phyloP scores from a whole-genome alignment of 441 rosid genomes.

The Gossypium laxum region DNA sequence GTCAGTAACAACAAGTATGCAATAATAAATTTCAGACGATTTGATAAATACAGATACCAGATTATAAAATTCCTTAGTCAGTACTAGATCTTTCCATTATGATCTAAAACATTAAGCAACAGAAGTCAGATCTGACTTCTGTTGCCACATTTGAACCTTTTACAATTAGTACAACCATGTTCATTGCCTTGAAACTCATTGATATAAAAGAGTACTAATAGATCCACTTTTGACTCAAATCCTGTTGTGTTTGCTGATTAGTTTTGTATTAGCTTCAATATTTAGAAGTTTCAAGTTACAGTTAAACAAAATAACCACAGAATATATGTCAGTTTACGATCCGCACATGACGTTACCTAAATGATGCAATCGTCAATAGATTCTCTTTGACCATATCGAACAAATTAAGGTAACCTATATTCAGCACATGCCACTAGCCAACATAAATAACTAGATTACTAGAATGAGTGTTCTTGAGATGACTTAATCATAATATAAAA shows the following conservation, averaged over 20 bases:
- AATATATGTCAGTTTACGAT: background rate
- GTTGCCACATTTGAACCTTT: background rate
- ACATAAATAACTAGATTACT: conserved; percentile 1
- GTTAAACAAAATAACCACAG: background rate
- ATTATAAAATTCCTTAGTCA: background rate
- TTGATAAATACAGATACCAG: background rate
- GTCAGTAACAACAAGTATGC: background rate
- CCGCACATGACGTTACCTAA: background rate
- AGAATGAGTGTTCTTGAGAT: background rate
- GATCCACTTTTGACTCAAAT: background rate
- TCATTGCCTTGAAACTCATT: too few species aligned
- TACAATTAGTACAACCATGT: background rate
- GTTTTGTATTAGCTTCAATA: background rate
- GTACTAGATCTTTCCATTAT: background rate
- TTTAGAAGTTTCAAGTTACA: background rate
- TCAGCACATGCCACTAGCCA: background rate
- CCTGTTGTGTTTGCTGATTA: background rate
- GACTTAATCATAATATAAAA: background rate
- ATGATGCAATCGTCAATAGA: background rate
- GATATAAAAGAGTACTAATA: too few species aligned
- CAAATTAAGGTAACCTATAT: conserved; percentile 1
- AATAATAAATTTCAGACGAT: background rate
- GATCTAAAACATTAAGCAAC: background rate
- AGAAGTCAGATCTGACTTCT: background rate
- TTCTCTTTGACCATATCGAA: background rate